Conservation (phyloP, 345 rosid genomes). For the Ricinus communis region DNA sequence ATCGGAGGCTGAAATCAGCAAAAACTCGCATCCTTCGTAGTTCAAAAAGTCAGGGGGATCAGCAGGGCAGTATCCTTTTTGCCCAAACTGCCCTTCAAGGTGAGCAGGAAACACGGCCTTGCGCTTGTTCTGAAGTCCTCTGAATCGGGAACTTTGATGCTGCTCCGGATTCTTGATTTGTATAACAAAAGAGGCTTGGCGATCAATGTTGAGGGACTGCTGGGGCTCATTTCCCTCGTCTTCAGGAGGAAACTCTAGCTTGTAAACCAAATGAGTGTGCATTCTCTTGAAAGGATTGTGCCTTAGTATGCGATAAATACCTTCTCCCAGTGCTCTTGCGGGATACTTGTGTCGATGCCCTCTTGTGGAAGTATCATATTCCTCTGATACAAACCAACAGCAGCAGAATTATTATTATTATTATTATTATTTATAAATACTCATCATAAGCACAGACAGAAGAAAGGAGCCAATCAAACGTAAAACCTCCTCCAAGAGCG, state of each 20-base stretch:
- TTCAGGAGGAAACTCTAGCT: conserved; percentile 57
- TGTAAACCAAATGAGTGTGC: conserved; percentile 74
- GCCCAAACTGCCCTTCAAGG: conserved; percentile 56
- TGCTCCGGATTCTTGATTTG: conserved; percentile 64
- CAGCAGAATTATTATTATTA: background rate
- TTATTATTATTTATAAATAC: too few species aligned
- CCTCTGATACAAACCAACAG: conserved; percentile 39
- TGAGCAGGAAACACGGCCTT: conserved; percentile 68
- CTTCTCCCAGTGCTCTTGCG: conserved; percentile 72
- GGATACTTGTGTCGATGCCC: conserved; percentile 50
- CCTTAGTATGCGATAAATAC: conserved; percentile 63
- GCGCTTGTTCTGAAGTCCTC: conserved; percentile 59
- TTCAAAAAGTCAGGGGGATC: conserved; percentile 74
- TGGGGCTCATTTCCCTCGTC: conserved; percentile 51
- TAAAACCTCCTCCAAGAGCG: conserved; percentile 67
- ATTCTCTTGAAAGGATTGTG: conserved; percentile 46
- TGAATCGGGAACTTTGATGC: conserved; percentile 29
- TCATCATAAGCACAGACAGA: too few species aligned
- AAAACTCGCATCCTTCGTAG: conserved; percentile 75
- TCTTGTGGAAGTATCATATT: conserved; percentile 60
- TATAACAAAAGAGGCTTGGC: conserved; percentile 63
- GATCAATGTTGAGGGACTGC: conserved; percentile 61
- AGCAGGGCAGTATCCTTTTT: conserved; percentile 41
- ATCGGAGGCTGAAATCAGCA: conserved; percentile 66
- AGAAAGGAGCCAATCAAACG: too few species aligned